Conservation (phyloP, 495 filamentous ascomycete species). For the Penicillium malachiteum region DNA sequence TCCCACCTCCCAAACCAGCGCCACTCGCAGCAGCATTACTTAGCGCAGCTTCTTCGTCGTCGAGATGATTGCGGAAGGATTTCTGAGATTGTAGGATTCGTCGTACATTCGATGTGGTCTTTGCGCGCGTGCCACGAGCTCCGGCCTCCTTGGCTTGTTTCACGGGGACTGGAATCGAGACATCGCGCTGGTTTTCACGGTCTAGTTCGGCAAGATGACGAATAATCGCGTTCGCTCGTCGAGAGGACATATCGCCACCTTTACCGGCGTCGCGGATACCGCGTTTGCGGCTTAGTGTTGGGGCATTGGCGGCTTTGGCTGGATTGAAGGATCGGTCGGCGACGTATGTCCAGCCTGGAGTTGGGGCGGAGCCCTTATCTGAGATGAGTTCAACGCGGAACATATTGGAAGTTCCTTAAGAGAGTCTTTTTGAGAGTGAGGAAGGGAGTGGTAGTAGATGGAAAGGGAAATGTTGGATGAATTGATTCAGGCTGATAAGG, state of each 20-base stretch:
- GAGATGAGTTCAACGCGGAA: slow-evolving; percentile 74
- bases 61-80: slow-evolving; percentile 86
- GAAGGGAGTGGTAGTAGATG: not conserved
- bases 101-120: slow-evolving; percentile 77
- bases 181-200: slow-evolving; percentile 72
- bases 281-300: slow-evolving; percentile 62
- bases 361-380: slow-evolving; percentile 60
- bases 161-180: slow-evolving; percentile 62
- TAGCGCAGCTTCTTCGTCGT: slow-evolving; percentile 78
- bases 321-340: slow-evolving; percentile 67
- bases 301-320: slow-evolving; percentile 56
- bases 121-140: slow-evolving; percentile 50
- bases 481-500: slow-evolving; percentile 5
- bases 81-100: slow-evolving; percentile 90
- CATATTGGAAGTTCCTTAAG: slow-evolving; percentile 33
- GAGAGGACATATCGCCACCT: slow-evolving; percentile 63
- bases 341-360: slow-evolving; percentile 88
- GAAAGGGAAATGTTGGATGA: not conserved
- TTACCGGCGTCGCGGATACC: slow-evolving; percentile 53
- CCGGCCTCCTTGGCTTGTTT: slow-evolving; percentile 47
- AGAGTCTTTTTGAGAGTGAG: not conserved
- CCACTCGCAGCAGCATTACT: slow-evolving; percentile 12
- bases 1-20: slow-evolving; percentile 10
- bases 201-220: slow-evolving; percentile 80
- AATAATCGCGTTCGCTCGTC: slow-evolving; percentile 73